Conservation (phyloP, 1,284 basidiomycete genomes). For the Coriolopsis trogii region DNA sequence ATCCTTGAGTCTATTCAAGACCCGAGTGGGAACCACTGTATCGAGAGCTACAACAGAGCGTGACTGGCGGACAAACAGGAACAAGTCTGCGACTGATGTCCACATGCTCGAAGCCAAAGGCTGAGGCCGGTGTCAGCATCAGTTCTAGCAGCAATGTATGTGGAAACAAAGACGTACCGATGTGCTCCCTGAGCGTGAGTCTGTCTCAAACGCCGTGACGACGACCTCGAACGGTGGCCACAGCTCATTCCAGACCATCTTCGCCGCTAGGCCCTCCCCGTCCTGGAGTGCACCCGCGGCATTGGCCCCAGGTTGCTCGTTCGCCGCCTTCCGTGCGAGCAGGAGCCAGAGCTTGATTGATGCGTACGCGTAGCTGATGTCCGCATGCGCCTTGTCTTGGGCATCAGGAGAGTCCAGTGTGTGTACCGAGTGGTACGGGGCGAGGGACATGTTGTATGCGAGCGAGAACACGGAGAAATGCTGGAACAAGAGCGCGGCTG, state of each 20-base stretch:
- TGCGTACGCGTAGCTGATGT: conserved; percentile 68
- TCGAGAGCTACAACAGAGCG: conserved; percentile 58
- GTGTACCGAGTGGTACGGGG: conserved; percentile 18
- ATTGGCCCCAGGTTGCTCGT: conserved; percentile 5
- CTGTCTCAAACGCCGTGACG: conserved; percentile 49
- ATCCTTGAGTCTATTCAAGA: conserved; percentile 50
- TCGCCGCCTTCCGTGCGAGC: conserved; percentile 45
- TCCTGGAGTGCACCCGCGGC: conserved; percentile 15
- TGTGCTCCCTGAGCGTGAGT: conserved; percentile 46
- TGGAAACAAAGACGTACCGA: conserved; percentile 43
- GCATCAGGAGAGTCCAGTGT: conserved; percentile 30
- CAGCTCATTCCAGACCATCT: conserved; percentile 69
- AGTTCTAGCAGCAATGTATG: background rate
- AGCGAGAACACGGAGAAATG: conserved; percentile 53
- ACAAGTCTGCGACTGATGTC: conserved; percentile 64
- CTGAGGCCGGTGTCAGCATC: conserved; percentile 37
- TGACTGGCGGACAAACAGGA: conserved; percentile 61
- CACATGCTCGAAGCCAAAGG: conserved; percentile 57
- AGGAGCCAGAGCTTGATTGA: conserved; percentile 72
- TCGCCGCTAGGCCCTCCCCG: conserved; percentile 40
- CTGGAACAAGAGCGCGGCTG: conserved; percentile 47
- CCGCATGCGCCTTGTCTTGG: conserved; percentile 47
- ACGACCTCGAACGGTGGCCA: conserved; percentile 70
- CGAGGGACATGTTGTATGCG: conserved; percentile 49
- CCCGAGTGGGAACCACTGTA: conserved; percentile 48